Base-by-base conservation (phyloP, 1,139 yeast species). In the Protomyces lactucae-debilis region DNA sequence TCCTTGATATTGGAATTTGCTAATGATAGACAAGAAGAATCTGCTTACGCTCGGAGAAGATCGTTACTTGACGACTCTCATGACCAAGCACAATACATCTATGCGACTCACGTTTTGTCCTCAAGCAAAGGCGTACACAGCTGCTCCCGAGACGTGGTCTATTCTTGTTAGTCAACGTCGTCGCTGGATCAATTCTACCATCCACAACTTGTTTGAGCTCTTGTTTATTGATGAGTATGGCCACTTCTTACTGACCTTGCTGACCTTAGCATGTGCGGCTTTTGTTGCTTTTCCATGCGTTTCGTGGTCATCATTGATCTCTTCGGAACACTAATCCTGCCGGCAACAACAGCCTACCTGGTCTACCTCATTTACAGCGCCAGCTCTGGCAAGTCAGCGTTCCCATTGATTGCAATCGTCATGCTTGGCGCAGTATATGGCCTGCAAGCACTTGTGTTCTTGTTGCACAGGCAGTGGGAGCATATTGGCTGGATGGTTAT, bases 31-130 rank as follows among this genome's bases (percentile, higher is more conserved):
- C 70, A 77, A 75, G 69, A 77, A 77, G 74, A 77, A 77, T 67
- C 67, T 77, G 67, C 75, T 77, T 61, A 73, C 78, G 4, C 73
- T 77, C 8, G 80, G 80, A 57, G 80, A 77, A 67, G 80, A 78
- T 70, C 75, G 80, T 46, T 77, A 76, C 65, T 68, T 77, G 65
- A 77, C 80, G 0, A 77, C 80, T 1, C 67, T 77, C 45, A 73
- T 77, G 77, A 65, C 66, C 32, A 75, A 75, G 67, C 66, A 71
- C 61, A 75, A 73, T 65, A 71, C 75, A 10, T 67, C 67, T 14
- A 71, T 73, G 74, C 69, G 72, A 45, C 71, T 71, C 63, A 71
- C 71, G 61, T 76, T 76, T 66, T 70, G 71, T 12, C 73, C 76
- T 2, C 74, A 72, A 54, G 78, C 78, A 1, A 68, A 70, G 35